Percentiles rank a stretch among this genome's conserved stretches.
phyloP scores from a whole-genome alignment of 352 stramenopile genomes.

The Phytophthora pinifolia region DNA sequence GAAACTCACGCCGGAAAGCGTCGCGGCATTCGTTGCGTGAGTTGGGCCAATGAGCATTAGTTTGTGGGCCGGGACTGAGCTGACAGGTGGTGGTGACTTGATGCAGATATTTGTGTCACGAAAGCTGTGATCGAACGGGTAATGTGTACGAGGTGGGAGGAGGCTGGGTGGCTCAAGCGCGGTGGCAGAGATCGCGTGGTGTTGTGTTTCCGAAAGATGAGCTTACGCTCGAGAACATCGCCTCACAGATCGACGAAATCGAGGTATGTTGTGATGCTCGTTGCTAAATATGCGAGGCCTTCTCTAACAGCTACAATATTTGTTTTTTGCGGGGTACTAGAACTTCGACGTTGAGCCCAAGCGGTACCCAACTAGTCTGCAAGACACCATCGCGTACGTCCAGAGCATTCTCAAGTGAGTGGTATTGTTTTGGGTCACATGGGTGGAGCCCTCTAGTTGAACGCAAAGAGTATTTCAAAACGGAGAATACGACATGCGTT shows the following conservation, averaged over 20 bases:
- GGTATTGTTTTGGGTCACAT: not conserved
- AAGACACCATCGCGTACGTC: constrained; percentile 57
- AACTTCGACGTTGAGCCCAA: constrained; percentile 61
- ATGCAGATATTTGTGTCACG: constrained; percentile 76
- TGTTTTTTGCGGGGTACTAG: constrained; percentile 14
- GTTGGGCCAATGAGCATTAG: not conserved
- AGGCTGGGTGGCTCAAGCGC: constrained; percentile 74
- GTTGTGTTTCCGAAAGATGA: constrained; percentile 50
- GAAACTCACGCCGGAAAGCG: constrained; percentile 71
- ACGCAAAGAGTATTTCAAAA: not conserved
- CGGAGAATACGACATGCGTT: too few relatives aligned
- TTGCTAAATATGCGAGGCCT: not conserved
- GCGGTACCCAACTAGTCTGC: constrained; percentile 60
- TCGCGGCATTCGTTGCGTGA: constrained; percentile 79
- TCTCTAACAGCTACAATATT: not conserved
- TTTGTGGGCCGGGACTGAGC: not conserved
- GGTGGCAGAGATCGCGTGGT: constrained; percentile 74
- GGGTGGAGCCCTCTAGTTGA: not conserved
- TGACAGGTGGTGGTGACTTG: not conserved
- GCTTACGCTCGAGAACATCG: constrained; percentile 53
- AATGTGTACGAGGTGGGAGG: constrained; percentile 85
- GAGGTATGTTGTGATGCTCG: constrained; percentile 32
- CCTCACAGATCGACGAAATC: constrained; percentile 52
- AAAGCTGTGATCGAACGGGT: constrained; percentile 67
- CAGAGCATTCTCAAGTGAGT: constrained; percentile 36